Base-by-base conservation (phyloP, 805 yeast genomes). In the Candida cerambycidarum region DNA sequence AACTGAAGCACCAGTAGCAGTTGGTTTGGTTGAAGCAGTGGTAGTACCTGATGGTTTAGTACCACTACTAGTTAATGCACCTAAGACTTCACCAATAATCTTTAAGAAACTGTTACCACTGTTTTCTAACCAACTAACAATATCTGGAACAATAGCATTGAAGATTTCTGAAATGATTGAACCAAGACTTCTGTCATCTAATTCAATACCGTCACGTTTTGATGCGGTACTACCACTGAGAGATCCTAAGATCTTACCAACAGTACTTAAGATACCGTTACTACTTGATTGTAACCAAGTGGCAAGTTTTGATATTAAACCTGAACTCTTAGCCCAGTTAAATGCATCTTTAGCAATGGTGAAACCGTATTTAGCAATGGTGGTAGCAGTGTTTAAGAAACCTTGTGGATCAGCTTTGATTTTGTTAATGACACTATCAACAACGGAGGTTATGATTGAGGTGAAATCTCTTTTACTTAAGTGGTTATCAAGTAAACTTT, bases 391-490 rank as follows among this genome's bases (percentile, higher is more conserved):
- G 24, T 50, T 42, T 39, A 69, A 50, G 37, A 69, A 47, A 31
- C 63, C 61, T 28, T 46, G 41, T 41, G 75, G 75, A 60, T 70
- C 61, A 30, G 63, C 62, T 50, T 63, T 53, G 24, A 62, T 67
- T 56, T 63, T 66, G 44, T 58, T 49, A 44, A 69, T 43, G 47
- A 70, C 58, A 45, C 56, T 60, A 25, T 42, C 41, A 43, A 60
- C 61, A 40, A 69, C 55, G 21, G 54, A 46, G 13, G 54, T 30
- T 38, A 68, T 52, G 36, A 67, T 55, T 13, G 55, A 45, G 35
- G 55, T 37, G 28, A 66, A 38, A 52, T 67, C 74, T 59, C 72
- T 65, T 61, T 65, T 65, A 47, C 54, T 59, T 6, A 36, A 12
- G 23, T 25, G 17, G 10, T 13, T 6, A 13, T 24, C 30, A 13